Base-by-base conservation (phyloP, 2,329 filamentous ascomycete genomes). In the Hypoxylon sp. region DNA sequence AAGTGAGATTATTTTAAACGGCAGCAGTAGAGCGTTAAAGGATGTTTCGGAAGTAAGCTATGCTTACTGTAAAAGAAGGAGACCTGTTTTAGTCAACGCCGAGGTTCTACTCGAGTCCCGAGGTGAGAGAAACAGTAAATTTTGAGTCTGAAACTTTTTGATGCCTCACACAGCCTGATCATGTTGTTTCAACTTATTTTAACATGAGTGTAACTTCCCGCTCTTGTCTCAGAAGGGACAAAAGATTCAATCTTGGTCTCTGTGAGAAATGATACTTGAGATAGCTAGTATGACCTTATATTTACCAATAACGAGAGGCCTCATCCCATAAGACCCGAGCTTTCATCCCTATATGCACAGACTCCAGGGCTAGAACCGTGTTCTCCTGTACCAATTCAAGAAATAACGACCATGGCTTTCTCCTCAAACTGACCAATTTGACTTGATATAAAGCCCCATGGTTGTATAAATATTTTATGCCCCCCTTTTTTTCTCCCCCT, bases 31-130 rank as follows among this genome's bases (percentile, higher is more conserved):
- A 11, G 26, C 8, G 33, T 17, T 35, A 35, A 14, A 31, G 14
- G 10, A 5, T 57, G 53, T 26, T 59, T 50, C 55, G 37, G 24
- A 17, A n/a, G 11, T n/a, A 6, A 13, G 31, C 14, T n/a, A 8
- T 2, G 55, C 55, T 59, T 59, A 59, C 31, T 59, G 46, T 50
- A 50, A 33, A 9, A 24, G 44, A 59, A 59, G 3, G 13, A 26
- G 35, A 19, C 44, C 26, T 10, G 5, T 48, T 14, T 48, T 29
- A 5, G 22, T 22, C 3, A 17, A 19, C 17, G 3, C 19, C 39
- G 35, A 44, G 8, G 19, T 19, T 10, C 19, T 19, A 19, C n/a
- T 19, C 39, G 39, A 44, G 11, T 10, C 39, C 39, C 8, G 6
- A 22, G 17, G 19, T 22, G 17, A 44, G 8, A 44, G n/a, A 44